Conservation (phyloP, 345 rosid species). For the Eucalyptus camaldulensis region DNA sequence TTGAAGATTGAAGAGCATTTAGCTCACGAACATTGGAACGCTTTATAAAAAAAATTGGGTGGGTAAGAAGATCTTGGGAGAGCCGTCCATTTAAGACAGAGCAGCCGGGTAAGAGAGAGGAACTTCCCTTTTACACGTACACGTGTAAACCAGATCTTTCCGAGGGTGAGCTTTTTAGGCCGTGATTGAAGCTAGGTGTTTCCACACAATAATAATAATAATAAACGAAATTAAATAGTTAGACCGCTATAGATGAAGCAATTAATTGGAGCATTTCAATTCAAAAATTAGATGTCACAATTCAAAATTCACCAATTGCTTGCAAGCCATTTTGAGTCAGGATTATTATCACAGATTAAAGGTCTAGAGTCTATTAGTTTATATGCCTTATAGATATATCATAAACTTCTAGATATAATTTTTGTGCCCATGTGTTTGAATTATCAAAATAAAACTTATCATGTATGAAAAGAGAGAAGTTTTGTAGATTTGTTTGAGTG, state of each 20-base stretch:
- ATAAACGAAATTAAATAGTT: not conserved
- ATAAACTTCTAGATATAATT: not conserved
- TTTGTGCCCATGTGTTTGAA: not conserved
- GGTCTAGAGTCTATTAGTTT: not conserved
- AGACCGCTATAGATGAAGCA: not conserved
- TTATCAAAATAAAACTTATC: not conserved
- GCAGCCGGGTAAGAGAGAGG: not conserved
- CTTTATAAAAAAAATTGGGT: rapidly evolving
- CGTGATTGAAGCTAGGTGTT: not conserved
- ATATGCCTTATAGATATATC: not conserved
- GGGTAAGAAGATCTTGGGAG: not conserved
- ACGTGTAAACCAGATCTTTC: not conserved
- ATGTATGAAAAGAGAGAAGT: not conserved
- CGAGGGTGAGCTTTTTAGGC: not conserved
- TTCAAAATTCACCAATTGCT: not conserved
- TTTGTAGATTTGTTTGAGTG: not conserved
- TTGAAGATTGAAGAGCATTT: not conserved
- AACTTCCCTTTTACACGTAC: not conserved
- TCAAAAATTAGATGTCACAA: not conserved
- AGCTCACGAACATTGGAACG: not conserved
- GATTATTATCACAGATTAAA: not conserved
- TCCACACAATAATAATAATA: not conserved
- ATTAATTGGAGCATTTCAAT: not conserved
- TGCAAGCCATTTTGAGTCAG: not conserved
- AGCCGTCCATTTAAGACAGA: not conserved